Base-by-base conservation (phyloP, 2,329 filamentous ascomycete species). In the Mariannaea sp. region DNA sequence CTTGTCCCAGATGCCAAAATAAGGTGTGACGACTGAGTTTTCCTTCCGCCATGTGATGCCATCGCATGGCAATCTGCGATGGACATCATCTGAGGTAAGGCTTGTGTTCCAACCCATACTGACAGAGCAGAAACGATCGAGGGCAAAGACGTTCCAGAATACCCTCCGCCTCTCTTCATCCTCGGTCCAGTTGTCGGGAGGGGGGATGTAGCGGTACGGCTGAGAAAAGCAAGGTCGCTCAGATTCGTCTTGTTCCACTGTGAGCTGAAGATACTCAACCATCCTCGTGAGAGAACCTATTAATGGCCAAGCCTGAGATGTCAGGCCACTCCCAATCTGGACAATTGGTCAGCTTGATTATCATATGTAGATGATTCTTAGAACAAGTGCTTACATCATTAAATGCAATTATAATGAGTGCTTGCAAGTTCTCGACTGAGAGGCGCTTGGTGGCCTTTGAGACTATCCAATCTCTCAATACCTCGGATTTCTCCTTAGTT, bases 1-100 rank as follows among this genome's bases (percentile, higher is more conserved):
- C 27, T 68, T 68, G 44, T 77, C 73, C 68, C 71, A 73, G 24
- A 76, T 75, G 12, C 72, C 71, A 14, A 75, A 74, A 45, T 69
- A 76, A 0, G 74, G 73, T 0, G 74, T 74, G 2, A 54, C 59
- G 0, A 74, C 70, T 1, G 68, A 57, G 29, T 73, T 64, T 29
- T 71, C 67, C 13, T 70, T 70, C 12, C 66, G 60, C 74, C 74
- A 77, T 16, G 69, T 58, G 3, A 65, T 66, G 1, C 74, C 73
- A 41, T 76, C 73, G 39, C 67, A 69, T 4, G 72, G 72, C 1
- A 75, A 62, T n/a, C 71, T 64, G 4, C 70, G 64, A 14, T 67
- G 65, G 26, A 74, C 68, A 49, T 73, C 70, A 17, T 69, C 64
- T 0, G 62, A 64, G 2, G 71, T 70, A 3, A 75, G 59, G 41